Evolutionary conservation across 305 asterid genomes (phyloP), one percentile per base, ranked within the genome.

Genomic region (Galium porrigens): DNA sequence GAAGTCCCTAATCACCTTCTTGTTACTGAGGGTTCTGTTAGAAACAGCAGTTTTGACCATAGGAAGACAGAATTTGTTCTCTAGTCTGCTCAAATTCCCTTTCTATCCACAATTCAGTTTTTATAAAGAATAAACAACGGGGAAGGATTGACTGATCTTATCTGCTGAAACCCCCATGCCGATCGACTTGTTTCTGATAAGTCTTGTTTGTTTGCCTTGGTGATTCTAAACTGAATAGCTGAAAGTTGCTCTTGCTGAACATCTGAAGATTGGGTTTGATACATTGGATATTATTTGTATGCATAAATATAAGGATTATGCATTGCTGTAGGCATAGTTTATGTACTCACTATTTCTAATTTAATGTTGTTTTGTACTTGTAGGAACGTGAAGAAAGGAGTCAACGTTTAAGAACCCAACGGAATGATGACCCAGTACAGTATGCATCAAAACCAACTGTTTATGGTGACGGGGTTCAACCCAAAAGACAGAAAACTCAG

Each of bases 371-470:
- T 7, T 42, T 53, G 52, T 18, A 29, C 42, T 39, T 18, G 68
- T 75, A 90, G 97, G 99, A 90, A 79, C 95, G 97, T 54, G 97
- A 94, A 66, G 95, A 86, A 73, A 86, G 97, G 82, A 83, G 73
- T 70, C 95, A 79, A 65, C 81, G 80, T 51, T 66, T 87, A 34
- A 84, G 80, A 69, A 84, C 80, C 68, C 87, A 80, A 48, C 86
- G 85, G 46, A 83, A 86, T 8, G 94, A 90, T 76, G 95, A 81
- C 20, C 81, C 81, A 54, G 84, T 83, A 68, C 73, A 85, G 58
- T 77, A 81, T 76, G 81, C 70, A 59, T 75, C 85, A 75, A 86
- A 79, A 61, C 79, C 84, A 29, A 73, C 66, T 74, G 78, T 72
- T 63, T 81, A 63, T 44, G 92, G 81, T 74, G 89, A 76, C 60